Evolutionary conservation across 768 basidiomycete genomes (phyloP), one percentile per base, ranked within the genome.

Genomic region (Boletus tylopilopsis): DNA sequence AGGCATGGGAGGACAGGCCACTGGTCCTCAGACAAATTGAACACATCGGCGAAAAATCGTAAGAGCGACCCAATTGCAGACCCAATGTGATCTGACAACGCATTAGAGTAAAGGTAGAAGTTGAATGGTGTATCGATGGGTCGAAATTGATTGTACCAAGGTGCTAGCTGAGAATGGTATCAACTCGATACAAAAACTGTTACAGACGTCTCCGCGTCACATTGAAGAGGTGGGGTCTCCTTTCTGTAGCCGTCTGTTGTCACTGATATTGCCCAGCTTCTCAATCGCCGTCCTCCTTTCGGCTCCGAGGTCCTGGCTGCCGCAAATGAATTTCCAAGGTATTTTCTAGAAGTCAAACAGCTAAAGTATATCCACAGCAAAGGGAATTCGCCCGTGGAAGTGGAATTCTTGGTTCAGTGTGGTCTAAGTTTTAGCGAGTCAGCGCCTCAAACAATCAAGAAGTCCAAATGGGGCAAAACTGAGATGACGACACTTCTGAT

Each of bases 11-110:
- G 59, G 87, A 93, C 59, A 73, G 89, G 18, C 83, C 92, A 5
- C 72, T 84, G 13, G 86, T 95, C 7, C 77, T 98, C 46, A 78
- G 87, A 13, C 95, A 98, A 64, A 77, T 98, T 42, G 84, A 89
- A 29, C 81, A 84, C n/a, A 84, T 98, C 35, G 95, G 94, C 27
- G 90, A 93, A 62, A 92, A 91, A 79, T 90, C 89, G 90, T 91
- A 49, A 64, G 86, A 13, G 15, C 35, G 13, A 15, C 9, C 29
- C 22, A 29, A 21, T 21, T 25, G 16, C 30, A 30, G 33, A n/a
- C 15, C 13, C 11, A 9, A 41, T 23, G 15, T 33, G 35, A 15
- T 23, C 33, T 54, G n/a, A 61, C 10, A 0, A n/a, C 23, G 18
- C 16, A 25, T 30, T 38, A 68, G 67, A 45, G 58, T 63, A 32